Base-by-base conservation (phyloP, 495 filamentous ascomycete species). In the Terfezia boudieri region DNA sequence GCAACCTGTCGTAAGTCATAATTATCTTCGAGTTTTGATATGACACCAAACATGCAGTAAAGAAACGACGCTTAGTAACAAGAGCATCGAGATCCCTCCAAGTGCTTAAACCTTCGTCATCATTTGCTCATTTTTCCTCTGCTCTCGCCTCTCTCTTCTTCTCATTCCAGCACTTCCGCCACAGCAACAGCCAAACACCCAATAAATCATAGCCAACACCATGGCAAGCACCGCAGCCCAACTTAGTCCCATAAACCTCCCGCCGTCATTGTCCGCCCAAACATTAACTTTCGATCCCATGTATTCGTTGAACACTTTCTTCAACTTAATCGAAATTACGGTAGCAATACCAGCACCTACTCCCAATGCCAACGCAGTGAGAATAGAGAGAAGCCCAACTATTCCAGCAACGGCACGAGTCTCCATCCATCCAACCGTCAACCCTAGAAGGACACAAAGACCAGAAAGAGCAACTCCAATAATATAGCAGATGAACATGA, bases 401-500 rank as follows among this genome's bases (percentile, higher is more conserved):
- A 46, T 46, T 8, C 4, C 12, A 4, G 41, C 41, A 20, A 46
- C 17, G 4, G 14, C 41, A 14, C 41, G 41, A 14, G 41, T 14
- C 41, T 46, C 41, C 17, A 14, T 46, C 41, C 41, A 46, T 8
- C 41, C 41, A 20, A 46, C 8, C 17, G 55, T 2, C 8, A 62
- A 32, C 12, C 56, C 59, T 2, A 58, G 22, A 8, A 65, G n/a
- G 20, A 65, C 36, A 16, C 54, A 54, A 11, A 65, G 1, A 0
- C 55, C 63, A 9, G 63, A 57, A 5, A 58, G 6, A 1, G 50
- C 38, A 16, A 61, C 57, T 2, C 62, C 63, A 22, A 65, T 51
- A 9, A 55, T 54, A 43, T 62, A 62, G 8, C 51, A 49, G 16
- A 65, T 49, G 58, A 55, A 63, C 62, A 65, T 65, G 11, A 38